These are phyloP conservation scores for Sarcomyxa edulis DNA, from an alignment of 768 basidiomycete species.

Conservation along the genomic window DNA sequence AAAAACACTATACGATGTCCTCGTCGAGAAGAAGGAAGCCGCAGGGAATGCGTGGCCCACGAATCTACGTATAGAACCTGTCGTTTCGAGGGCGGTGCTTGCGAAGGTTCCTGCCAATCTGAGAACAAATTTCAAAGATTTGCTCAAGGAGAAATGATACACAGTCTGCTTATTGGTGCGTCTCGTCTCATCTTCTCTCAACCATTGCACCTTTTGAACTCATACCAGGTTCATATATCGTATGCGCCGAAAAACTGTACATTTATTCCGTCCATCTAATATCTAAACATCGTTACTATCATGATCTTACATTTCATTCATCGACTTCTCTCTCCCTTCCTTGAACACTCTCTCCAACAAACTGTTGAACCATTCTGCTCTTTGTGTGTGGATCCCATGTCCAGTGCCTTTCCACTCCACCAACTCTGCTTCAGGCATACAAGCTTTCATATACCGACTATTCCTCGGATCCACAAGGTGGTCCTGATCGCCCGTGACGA, in stretches of 20 bases:
- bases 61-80: slow-evolving; percentile 42
- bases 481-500: slow-evolving; percentile 68
- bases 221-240: too few relatives aligned
- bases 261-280: too few relatives aligned
- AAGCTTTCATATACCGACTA: slow-evolving; percentile 43
- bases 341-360: slow-evolving; percentile 51
- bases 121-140: slow-evolving; percentile 30
- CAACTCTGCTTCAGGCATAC: slow-evolving; percentile 59
- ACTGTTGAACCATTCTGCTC: slow-evolving; percentile 42
- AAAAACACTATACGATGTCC: slow-evolving; percentile 27
- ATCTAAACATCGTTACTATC: too few relatives aligned
- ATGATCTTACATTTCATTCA: too few relatives aligned
- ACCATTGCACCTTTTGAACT: too few relatives aligned
- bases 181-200: too few relatives aligned
- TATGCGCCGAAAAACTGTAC: too few relatives aligned
- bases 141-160: slow-evolving; percentile 38
- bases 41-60: slow-evolving; percentile 33
- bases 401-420: slow-evolving; percentile 59
- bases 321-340: slow-evolving; percentile 37
- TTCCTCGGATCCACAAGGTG: slow-evolving; percentile 47
- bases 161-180: too few relatives aligned
- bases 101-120: slow-evolving; percentile 31
- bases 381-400: slow-evolving; percentile 55
- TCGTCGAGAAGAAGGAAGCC: slow-evolving; percentile 26
- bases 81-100: slow-evolving; percentile 34